Percentiles rank a stretch among this genome's conserved stretches.
These are phyloP conservation scores for Pestalotiopsis fici DNA, from an alignment of 2,329 filamentous ascomycete genomes.

Conservation along the genomic window DNA sequence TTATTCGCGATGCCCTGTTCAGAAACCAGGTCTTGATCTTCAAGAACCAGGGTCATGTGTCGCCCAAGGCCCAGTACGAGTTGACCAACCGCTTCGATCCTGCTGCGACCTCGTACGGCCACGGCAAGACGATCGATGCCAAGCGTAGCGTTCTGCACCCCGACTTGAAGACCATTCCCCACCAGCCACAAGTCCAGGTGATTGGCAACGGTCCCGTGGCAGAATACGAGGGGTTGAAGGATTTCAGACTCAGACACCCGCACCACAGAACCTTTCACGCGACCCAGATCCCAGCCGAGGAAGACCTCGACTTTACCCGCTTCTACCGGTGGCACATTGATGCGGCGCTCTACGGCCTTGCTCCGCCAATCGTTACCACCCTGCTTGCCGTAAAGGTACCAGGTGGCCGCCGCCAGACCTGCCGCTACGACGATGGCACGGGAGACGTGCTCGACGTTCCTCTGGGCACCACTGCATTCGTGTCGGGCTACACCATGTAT, in stretches of 20 bases:
- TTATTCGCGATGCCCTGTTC: conserved; percentile 68
- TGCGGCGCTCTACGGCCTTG: conserved; percentile 72
- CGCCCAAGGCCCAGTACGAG: conserved; percentile 72
- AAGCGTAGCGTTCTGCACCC: conserved; percentile 70
- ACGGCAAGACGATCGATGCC: conserved; percentile 72
- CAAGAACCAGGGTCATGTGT: conserved; percentile 64
- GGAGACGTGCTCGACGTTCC: conserved; percentile 67
- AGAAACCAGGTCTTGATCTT: conserved; percentile 69
- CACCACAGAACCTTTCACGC: conserved; percentile 79
- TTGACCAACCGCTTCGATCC: conserved; percentile 77
- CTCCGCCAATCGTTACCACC: conserved; percentile 73
- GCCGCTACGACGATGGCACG: conserved; percentile 73
- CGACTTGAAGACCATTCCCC: conserved; percentile 77
- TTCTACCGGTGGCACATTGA: conserved; percentile 84
- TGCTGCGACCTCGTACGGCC: conserved; percentile 64
- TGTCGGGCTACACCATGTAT: conserved; percentile 71
- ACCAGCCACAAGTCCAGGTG: conserved; percentile 79
- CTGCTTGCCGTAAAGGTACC: conserved; percentile 76
- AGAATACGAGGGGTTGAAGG: conserved; percentile 69
- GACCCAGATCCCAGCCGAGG: conserved; percentile 55
- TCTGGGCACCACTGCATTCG: conserved; percentile 77
- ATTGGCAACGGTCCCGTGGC: conserved; percentile 74
- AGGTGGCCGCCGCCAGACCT: conserved; percentile 62
- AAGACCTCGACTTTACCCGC: conserved; percentile 51
- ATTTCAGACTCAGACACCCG: conserved; percentile 71